Base-by-base conservation (phyloP, 2,329 filamentous ascomycete genomes). In the Fusarium anguioides region DNA sequence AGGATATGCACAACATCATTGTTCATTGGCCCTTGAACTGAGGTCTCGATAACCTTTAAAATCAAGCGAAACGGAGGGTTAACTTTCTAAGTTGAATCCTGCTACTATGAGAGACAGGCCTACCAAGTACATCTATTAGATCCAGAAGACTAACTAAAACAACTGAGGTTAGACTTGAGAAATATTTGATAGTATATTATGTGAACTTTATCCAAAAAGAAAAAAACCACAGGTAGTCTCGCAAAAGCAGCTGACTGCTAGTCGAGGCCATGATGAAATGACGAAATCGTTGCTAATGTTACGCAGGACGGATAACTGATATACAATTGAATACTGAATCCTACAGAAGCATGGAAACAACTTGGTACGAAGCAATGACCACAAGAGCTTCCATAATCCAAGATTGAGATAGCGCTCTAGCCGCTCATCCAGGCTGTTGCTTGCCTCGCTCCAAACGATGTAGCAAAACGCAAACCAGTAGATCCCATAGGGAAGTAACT, bases 401-500 rank as follows among this genome's bases (percentile, higher is more conserved):
- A 35, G 31, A 4, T 15, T 31, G 45, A 35, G 6, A 15, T 11
- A 17, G 7, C 11, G 44, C 20, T 61, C 72, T 64, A 97, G 60
- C 91, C 90, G 45, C 87, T 90, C 87, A 97, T 90, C 96, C 95
- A 98, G 51, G 94, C 87, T 7, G 93, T 87, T 35, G 96, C 92
- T 75, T 94, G 87, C 75, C 90, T 90, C 20, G 91, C 92, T 21
- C 95, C 96, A 75, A 97, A 96, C 5, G 89, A 89, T 40, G 94
- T 93, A 58, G 94, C 94, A 70, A 97, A 88, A 60, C 95, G 90
- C 69, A 99, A 81, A 39, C 96, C 93, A 54, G 90, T 92, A 57
- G 92, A 92, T 37, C 96, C 96, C 94, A 98, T 97, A 24, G 96
- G 96, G 75, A 98, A 98, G 79, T 99, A 99, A 80, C 93, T 97